Conservation (phyloP, 441 rosid species). For the Euphorbia schlechtendalii region DNA sequence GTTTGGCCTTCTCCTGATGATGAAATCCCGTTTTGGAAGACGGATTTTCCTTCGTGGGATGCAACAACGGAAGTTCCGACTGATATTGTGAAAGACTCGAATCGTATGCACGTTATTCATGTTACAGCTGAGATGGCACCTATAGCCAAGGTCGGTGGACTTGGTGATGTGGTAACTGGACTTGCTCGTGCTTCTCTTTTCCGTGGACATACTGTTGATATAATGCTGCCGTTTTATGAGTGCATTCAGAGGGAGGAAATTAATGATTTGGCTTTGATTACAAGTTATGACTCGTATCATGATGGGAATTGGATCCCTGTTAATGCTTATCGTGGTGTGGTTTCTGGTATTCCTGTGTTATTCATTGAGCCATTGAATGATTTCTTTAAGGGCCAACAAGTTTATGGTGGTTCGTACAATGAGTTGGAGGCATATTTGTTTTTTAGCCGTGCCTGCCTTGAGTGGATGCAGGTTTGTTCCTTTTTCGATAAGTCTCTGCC, state of each 20-base stretch:
- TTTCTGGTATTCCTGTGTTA: conserved; percentile 39
- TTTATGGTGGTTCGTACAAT: conserved; percentile 51
- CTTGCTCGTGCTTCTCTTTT: conserved; percentile 47
- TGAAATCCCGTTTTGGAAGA: conserved; percentile 47
- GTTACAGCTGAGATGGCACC: conserved; percentile 61
- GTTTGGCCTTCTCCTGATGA: conserved; percentile 46
- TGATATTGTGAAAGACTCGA: conserved; percentile 33
- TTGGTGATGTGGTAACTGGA: conserved; percentile 58
- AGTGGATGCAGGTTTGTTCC: conserved; percentile 55
- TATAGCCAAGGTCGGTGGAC: conserved; percentile 59
- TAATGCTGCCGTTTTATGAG: conserved; percentile 53
- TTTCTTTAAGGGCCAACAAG: conserved; percentile 43
- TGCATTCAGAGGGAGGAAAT: conserved; percentile 39
- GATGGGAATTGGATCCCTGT: conserved; percentile 43
- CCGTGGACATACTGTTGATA: conserved; percentile 43
- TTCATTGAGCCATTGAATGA: conserved; percentile 48
- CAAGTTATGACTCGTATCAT: conserved; percentile 34
- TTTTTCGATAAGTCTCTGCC: not conserved
- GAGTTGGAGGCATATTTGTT: conserved; percentile 54
- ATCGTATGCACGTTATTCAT: conserved; percentile 37
- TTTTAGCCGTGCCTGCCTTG: conserved; percentile 56
- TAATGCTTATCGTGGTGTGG: conserved; percentile 42
- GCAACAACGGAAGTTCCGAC: conserved; percentile 17
- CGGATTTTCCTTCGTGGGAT: conserved; percentile 35
- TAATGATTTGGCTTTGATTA: conserved; percentile 28